Evolutionary conservation across 257 asterid genomes (phyloP).

Genomic region (Plantago major): DNA sequence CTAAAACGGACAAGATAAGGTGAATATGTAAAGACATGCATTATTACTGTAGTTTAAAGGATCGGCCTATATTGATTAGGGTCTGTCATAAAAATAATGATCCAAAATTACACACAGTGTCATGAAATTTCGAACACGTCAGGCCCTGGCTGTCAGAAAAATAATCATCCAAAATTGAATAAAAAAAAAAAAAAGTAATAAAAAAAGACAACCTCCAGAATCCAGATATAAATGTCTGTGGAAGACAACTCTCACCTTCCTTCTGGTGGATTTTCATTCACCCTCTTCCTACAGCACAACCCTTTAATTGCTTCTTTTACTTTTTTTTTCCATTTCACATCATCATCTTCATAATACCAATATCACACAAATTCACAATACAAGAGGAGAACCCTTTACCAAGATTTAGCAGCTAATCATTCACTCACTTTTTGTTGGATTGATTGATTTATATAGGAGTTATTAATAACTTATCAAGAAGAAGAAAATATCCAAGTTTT

Average conservation of each 20-base stretch:
- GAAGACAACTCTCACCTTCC: slow-evolving; percentile 25
- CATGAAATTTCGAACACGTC: too few relatives aligned
- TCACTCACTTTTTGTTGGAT: not conserved
- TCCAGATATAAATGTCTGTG: slow-evolving; percentile 15
- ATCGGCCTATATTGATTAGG: too few relatives aligned
- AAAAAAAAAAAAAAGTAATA: too few relatives aligned
- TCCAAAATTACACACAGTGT: not conserved
- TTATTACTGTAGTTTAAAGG: too few relatives aligned
- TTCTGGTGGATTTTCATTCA: slow-evolving; percentile 50
- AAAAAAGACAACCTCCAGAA: not conserved
- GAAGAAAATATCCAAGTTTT: not conserved
- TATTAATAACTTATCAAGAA: slow-evolving; percentile 7
- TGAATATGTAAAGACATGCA: too few relatives aligned
- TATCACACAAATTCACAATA: slow-evolving; percentile 20
- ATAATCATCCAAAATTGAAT: too few relatives aligned
- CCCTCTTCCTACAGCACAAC: slow-evolving; percentile 14
- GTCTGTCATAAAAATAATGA: too few relatives aligned
- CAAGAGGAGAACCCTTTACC: slow-evolving; percentile 8
- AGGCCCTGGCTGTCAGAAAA: too few relatives aligned
- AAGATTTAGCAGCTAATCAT: slow-evolving; percentile 1
- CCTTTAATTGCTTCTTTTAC: slow-evolving; percentile 18
- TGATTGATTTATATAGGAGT: not conserved
- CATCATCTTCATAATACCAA: slow-evolving; percentile 27
- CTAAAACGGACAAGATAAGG: too few relatives aligned
- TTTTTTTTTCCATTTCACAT: slow-evolving; percentile 15